These are phyloP conservation scores for Chaetomium fimeti DNA, from an alignment of 495 filamentous ascomycete genomes.

Conservation along the genomic window DNA sequence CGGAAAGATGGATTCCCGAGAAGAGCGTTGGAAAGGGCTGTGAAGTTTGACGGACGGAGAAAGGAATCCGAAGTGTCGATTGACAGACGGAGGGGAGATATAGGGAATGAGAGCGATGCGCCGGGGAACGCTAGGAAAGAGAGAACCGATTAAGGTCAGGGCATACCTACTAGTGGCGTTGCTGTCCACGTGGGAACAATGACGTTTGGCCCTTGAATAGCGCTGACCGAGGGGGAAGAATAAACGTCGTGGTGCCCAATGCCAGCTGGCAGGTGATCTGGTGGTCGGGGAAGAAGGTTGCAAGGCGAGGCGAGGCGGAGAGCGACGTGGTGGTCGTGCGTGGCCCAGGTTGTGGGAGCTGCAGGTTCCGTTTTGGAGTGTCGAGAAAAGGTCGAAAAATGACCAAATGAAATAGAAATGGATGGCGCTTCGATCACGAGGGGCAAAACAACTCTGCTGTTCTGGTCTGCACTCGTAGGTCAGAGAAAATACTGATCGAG, in stretches of 20 bases:
- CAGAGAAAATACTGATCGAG: not conserved
- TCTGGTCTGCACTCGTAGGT: not conserved
- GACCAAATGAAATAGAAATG: not conserved
- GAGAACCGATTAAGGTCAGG: not conserved
- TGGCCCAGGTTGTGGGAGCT: conserved; percentile 5
- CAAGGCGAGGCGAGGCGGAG: not conserved
- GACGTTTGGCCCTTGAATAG: not conserved
- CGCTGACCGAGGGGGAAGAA: conserved; percentile 5
- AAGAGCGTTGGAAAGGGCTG: not conserved
- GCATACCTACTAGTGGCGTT: conserved; percentile 14
- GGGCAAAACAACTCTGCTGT: not conserved
- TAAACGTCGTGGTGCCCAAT: conserved; percentile 26
- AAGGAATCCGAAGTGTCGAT: not conserved
- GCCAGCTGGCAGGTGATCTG: conserved; percentile 29
- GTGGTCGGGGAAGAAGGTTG: conserved; percentile 12
- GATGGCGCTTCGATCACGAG: not conserved
- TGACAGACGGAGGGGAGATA: conserved; percentile 4
- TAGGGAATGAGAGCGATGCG: not conserved
- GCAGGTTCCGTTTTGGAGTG: not conserved
- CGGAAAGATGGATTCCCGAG: not conserved
- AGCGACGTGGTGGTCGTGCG: conserved; percentile 20
- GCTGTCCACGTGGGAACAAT: conserved; percentile 7
- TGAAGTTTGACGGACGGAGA: not conserved
- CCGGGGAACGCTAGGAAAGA: not conserved
- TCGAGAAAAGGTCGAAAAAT: not conserved